Evolutionary conservation across 2,329 filamentous ascomycete genomes (phyloP).

Genomic region (Colletotrichum coccodes): DNA sequence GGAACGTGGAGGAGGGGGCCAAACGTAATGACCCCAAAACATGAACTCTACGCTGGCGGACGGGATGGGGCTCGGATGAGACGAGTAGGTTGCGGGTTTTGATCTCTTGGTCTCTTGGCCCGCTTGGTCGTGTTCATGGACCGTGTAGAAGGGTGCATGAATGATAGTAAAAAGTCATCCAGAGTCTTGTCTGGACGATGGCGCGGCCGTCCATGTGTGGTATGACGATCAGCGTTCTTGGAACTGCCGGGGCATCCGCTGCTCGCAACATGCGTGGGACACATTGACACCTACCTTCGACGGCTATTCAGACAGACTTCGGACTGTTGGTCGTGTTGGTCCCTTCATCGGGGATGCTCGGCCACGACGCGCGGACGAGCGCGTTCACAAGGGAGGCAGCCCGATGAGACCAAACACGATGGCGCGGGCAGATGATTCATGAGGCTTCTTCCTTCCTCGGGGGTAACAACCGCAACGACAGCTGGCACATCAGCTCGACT

Average conservation of each 20-base stretch:
- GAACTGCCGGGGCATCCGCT: not conserved
- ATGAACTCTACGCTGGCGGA: not conserved
- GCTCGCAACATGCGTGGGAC: not conserved
- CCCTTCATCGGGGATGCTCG: conserved; percentile 1
- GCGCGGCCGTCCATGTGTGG: not conserved
- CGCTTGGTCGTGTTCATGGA: conserved; percentile 1
- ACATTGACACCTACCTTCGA: not conserved
- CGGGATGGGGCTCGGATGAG: conserved; percentile 4
- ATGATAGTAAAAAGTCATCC: not conserved
- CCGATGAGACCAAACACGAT: not conserved
- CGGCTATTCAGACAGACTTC: too few species aligned
- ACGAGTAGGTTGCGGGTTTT: conserved; percentile 1
- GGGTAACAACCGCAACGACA: too few species aligned
- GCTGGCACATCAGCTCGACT: not conserved
- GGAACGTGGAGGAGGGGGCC: not conserved
- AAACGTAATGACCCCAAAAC: conserved; percentile 19
- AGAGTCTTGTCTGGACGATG: not conserved
- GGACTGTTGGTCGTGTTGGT: too few species aligned
- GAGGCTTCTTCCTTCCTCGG: not conserved
- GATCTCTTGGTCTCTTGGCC: not conserved
- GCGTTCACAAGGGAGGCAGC: not conserved
- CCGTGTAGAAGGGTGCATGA: not conserved
- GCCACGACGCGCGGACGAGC: not conserved
- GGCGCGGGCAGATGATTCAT: not conserved
- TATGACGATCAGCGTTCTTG: not conserved